These are phyloP conservation scores for Rhododendron molle DNA, from an alignment of 148 eudicot species.

Conservation along the genomic window DNA sequence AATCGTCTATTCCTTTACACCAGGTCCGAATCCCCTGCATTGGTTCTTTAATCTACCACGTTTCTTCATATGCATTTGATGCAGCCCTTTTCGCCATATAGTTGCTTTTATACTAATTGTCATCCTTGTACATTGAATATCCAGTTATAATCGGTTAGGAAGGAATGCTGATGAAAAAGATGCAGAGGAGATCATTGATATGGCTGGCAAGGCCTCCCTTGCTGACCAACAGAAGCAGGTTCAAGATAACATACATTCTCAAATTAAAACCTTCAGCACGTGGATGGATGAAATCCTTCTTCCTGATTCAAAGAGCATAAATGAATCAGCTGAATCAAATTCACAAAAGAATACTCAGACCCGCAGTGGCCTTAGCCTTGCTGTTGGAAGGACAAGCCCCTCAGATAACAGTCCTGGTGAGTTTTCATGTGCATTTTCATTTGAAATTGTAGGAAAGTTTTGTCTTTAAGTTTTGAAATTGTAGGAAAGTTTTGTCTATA, in stretches of 20 bases:
- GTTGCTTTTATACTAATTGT: not conserved
- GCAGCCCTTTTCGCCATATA: not conserved
- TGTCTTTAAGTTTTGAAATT: too few species aligned
- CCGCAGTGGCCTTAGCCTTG: constrained; percentile 82
- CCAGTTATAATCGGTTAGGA: constrained; percentile 81
- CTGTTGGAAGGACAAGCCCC: constrained; percentile 53
- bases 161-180: constrained; percentile 80
- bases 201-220: constrained; percentile 73
- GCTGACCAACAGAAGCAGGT: constrained; percentile 80
- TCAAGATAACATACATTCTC: constrained; percentile 80
- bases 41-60: not conserved
- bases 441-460: not conserved
- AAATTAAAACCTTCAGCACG: constrained; percentile 51
- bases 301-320: constrained; percentile 37
- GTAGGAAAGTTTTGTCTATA: not conserved
- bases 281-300: constrained; percentile 74
- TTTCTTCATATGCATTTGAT: not conserved
- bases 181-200: constrained; percentile 76
- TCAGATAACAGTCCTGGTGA: constrained; percentile 46
- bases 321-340: constrained; percentile 25
- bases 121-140: constrained; percentile 13
- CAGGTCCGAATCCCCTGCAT: constrained; percentile 34
- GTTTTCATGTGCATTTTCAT: constrained; percentile 1
- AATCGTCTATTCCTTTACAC: constrained; percentile 87
- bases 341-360: constrained; percentile 26